Conservation (phyloP, 2,329 filamentous ascomycete species). For the Mycocentrospora acerina region DNA sequence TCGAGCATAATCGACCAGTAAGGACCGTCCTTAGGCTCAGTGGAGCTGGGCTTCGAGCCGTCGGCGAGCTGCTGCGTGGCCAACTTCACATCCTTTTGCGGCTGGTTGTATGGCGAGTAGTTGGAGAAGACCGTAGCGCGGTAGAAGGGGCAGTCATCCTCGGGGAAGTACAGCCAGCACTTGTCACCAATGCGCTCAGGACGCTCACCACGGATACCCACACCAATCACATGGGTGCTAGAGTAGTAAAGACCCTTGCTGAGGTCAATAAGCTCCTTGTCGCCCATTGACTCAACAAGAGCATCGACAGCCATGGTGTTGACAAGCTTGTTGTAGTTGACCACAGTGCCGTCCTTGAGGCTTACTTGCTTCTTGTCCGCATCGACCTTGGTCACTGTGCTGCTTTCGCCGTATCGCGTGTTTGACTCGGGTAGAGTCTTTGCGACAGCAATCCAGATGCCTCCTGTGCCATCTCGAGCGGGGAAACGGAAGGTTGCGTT, state of each 20-base stretch:
- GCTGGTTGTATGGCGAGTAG: constrained; percentile 99
- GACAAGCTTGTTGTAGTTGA: constrained; percentile 90
- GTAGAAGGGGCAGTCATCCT: constrained; percentile 99
- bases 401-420: constrained; percentile 82
- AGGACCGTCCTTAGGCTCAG: constrained; percentile 77
- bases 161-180: constrained; percentile 99
- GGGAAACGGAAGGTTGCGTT: constrained; percentile 99
- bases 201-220: constrained; percentile 87
- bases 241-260: constrained; percentile 96
- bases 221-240: constrained; percentile 93
- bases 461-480: constrained; percentile 89
- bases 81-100: constrained; percentile 76
- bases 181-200: constrained; percentile 98
- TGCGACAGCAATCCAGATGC: constrained; percentile 98
- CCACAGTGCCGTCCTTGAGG: constrained; percentile 79
- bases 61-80: constrained; percentile 83
- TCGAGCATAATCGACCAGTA: constrained; percentile 99
- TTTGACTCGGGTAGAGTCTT: constrained; percentile 91
- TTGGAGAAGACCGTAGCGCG: constrained; percentile 99
- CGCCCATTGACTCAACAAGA: constrained; percentile 82
- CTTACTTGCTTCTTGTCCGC: constrained; percentile 80
- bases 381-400: constrained; percentile 83
- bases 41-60: constrained; percentile 75
- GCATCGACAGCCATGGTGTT: constrained; percentile 95
- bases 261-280: constrained; percentile 78